A percentile compares a stretch with the other conserved stretches of the same genome.
These are phyloP conservation scores for Malania oleifera DNA, from an alignment of 164 flowering plant genomes.

Conservation along the genomic window DNA sequence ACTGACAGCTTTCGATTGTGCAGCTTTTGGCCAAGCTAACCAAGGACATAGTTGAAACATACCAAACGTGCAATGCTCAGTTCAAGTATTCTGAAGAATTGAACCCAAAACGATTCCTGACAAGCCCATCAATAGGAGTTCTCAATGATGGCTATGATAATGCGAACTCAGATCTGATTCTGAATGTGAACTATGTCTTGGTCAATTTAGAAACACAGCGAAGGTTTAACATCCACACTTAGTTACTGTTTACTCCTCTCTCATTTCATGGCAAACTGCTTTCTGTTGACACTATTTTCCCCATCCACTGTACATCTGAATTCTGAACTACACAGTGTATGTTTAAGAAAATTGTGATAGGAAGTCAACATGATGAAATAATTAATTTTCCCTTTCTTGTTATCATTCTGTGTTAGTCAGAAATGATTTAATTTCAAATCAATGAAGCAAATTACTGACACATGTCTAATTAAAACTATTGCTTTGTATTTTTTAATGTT, in stretches of 20 bases:
- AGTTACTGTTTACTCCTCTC: neutral
- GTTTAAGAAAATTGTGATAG: neutral
- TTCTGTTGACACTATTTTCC: neutral
- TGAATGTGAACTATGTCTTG: conserved; percentile 63
- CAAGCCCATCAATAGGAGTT: conserved; percentile 84
- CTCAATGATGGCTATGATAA: conserved; percentile 95
- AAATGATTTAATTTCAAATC: too few species aligned
- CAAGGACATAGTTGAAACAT: conserved; percentile 86
- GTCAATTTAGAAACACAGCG: conserved; percentile 45
- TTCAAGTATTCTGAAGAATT: conserved; percentile 76
- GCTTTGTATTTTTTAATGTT: too few species aligned
- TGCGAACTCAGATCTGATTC: conserved; percentile 88
- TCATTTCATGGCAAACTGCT: conserved; percentile 10
- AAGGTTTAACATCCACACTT: conserved; percentile 46
- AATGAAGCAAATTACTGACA: too few species aligned
- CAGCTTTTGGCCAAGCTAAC: conserved; percentile 81
- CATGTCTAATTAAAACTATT: too few species aligned
- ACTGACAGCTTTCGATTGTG: conserved; percentile 26
- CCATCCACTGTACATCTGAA: neutral
- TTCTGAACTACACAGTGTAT: neutral
- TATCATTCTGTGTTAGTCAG: neutral
- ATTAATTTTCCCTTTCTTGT: neutral
- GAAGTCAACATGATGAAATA: neutral
- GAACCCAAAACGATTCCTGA: conserved; percentile 80
- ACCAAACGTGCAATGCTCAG: conserved; percentile 73